Base-by-base conservation (phyloP, 148 eudicot species). In the Arbutus unedo region DNA sequence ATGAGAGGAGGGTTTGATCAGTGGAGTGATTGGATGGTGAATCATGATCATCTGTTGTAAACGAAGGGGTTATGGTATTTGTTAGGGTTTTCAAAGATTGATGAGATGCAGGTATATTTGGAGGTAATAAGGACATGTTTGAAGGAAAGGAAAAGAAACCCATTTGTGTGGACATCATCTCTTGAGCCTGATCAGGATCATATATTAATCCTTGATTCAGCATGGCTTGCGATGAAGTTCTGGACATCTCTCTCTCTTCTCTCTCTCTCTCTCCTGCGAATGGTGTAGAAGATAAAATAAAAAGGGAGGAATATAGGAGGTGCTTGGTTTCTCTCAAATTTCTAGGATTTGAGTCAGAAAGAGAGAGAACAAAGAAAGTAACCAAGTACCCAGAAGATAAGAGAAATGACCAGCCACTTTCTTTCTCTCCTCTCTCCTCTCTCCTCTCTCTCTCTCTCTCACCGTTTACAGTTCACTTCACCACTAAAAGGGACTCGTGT, bases 141-240 rank as follows among this genome's bases (percentile, higher is more conserved):
- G 87, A 57, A 62, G 90, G 88, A 82, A 86, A 88, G 77, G 87
- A 74, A 78, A 78, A 85, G 77, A 90, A 87, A 25, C 93, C 93
- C 87, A 89, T 81, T 81, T 90, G 87, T 78, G 88, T 78, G 68
- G 82, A 77, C 31, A 88, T 81, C 62, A 23, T 62, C 68, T 64
- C 13, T 23, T 38, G 21, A 18, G 64, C 16, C 16, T 64, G 70
- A 66, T 89, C 89, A 79, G 88, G 91, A 77, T 92, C 90, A 25
- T 84, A 87, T 53, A 85, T 56, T 50, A 88, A 84, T 10, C 91
- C 89, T 81, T 92, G 91, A 80, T 85, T 92, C 75, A 89, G 74
- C 89, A 91, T 90, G 79, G 84, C 70, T 64, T 76, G 68, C 3
- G 83, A 38, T 66, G 68, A 31, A 45, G 13, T 8, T 2, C 57